phyloP scores from a whole-genome alignment of 2,329 filamentous ascomycete genomes.

The Tolypocladium tundrense region DNA sequence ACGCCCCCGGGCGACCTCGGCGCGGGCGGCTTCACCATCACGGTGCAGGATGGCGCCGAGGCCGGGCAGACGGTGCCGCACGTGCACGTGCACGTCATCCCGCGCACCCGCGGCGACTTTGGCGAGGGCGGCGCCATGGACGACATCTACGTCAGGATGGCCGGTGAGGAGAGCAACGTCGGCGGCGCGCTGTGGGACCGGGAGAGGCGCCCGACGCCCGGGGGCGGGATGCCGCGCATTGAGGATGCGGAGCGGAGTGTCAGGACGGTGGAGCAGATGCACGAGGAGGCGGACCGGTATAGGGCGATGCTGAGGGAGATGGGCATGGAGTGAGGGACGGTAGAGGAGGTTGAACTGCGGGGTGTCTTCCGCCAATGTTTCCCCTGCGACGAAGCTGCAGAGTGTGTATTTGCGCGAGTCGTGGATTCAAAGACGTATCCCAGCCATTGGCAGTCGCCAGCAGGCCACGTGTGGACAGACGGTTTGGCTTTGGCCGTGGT shows the following conservation, averaged over 20 bases:
- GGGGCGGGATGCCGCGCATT: conserved; percentile 54
- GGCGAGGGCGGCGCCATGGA: conserved; percentile 36
- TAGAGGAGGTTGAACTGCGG: not conserved
- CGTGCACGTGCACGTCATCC: conserved; percentile 88
- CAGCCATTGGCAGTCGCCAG: not conserved
- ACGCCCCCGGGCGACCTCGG: conserved; percentile 23
- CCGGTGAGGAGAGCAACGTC: conserved; percentile 76
- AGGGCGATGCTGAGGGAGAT: conserved; percentile 37
- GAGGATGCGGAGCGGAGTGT: conserved; percentile 61
- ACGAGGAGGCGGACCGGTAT: conserved; percentile 61
- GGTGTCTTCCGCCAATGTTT: not conserved
- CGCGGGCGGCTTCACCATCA: conserved; percentile 78
- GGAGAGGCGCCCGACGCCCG: conserved; percentile 32
- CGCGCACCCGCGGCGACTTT: conserved; percentile 50
- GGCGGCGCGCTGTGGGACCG: conserved; percentile 56
- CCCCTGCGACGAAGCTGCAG: not conserved
- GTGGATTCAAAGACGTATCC: not conserved
- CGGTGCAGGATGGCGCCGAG: conserved; percentile 84
- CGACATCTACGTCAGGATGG: conserved; percentile 72
- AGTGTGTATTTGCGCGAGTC: not conserved
- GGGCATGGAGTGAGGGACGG: conserved; percentile 15
- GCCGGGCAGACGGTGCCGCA: conserved; percentile 92
- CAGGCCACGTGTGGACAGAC: not conserved
- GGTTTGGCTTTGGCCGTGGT: not conserved
- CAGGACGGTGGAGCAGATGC: conserved; percentile 67